phyloP scores from a whole-genome alignment of 331 rosid genomes.

The Ulmus americana region DNA sequence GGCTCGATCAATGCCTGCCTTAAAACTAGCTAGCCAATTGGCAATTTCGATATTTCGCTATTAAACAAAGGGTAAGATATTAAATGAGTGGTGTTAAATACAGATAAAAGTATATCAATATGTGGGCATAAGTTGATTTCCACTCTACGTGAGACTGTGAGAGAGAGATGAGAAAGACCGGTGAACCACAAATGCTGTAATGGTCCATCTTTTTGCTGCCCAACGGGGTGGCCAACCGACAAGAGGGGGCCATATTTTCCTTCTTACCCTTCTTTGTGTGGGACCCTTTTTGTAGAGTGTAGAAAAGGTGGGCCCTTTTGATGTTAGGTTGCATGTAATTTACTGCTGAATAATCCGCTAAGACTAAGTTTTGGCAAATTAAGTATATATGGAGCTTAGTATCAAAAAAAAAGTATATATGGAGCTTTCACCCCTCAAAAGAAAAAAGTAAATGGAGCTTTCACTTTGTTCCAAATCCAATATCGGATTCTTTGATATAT shows the following conservation, averaged over 20 bases:
- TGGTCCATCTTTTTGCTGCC: slow-evolving; percentile 54
- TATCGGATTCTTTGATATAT: not conserved
- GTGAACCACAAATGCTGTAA: slow-evolving; percentile 34
- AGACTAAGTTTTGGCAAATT: not conserved
- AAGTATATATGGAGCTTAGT: no score
- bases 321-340: not conserved
- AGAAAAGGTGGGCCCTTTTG: not conserved
- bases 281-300: slow-evolving; percentile 1
- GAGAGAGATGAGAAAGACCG: slow-evolving; percentile 5
- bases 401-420: no score
- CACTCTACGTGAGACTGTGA: slow-evolving; percentile 23
- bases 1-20: slow-evolving; percentile 23
- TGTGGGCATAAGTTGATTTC: slow-evolving; percentile 21
- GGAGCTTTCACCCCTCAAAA: no score
- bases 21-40: slow-evolving; percentile 15
- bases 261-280: slow-evolving; percentile 10
- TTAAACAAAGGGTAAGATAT: slow-evolving; percentile 21
- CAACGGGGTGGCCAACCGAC: slow-evolving; percentile 54
- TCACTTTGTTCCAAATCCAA: not conserved
- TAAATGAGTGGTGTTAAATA: slow-evolving; percentile 15
- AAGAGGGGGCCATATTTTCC: slow-evolving; percentile 35
- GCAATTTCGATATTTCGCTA: slow-evolving; percentile 21
- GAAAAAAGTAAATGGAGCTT: not conserved
- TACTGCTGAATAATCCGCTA: slow-evolving; percentile 6
- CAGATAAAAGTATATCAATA: not conserved